phyloP scores from a whole-genome alignment of 1,284 basidiomycete species.

The Heterobasidion occidentale region DNA sequence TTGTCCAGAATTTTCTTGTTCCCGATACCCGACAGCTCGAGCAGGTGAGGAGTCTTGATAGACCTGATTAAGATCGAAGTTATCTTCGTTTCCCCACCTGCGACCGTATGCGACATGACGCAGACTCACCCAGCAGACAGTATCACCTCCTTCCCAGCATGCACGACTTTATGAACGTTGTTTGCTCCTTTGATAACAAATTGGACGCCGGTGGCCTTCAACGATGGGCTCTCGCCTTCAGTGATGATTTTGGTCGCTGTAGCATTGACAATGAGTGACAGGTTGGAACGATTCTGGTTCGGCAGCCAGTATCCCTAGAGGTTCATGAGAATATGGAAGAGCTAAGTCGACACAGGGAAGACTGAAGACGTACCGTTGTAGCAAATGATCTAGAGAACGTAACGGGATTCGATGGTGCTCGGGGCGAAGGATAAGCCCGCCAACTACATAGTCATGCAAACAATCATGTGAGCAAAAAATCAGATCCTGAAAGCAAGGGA shows the following conservation, averaged over 20 bases:
- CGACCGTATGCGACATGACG: no score
- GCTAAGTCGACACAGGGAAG: neutral
- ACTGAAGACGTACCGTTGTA: neutral
- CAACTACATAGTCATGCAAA: neutral
- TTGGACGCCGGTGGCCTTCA: neutral
- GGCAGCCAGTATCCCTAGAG: slow-evolving; percentile 1
- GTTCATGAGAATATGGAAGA: neutral
- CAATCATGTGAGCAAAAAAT: neutral
- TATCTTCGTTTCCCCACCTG: neutral
- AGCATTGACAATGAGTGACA: neutral
- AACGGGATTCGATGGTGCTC: neutral
- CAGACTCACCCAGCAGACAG: neutral
- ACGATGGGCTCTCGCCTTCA: neutral
- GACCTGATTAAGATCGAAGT: neutral
- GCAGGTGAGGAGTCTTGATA: neutral
- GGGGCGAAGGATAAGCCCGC: neutral
- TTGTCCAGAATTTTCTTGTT: neutral
- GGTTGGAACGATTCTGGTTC: neutral
- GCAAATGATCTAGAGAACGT: neutral
- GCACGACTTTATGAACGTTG: neutral
- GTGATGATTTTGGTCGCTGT: neutral
- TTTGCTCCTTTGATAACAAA: neutral
- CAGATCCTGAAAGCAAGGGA: no score
- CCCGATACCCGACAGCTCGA: slow-evolving; percentile 1
- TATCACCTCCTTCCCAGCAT: slow-evolving; percentile 1